Percentiles rank a stretch among this genome's conserved stretches.
phyloP scores from a whole-genome alignment of 148 eudicot genomes.

The Pouteria glomerata region DNA sequence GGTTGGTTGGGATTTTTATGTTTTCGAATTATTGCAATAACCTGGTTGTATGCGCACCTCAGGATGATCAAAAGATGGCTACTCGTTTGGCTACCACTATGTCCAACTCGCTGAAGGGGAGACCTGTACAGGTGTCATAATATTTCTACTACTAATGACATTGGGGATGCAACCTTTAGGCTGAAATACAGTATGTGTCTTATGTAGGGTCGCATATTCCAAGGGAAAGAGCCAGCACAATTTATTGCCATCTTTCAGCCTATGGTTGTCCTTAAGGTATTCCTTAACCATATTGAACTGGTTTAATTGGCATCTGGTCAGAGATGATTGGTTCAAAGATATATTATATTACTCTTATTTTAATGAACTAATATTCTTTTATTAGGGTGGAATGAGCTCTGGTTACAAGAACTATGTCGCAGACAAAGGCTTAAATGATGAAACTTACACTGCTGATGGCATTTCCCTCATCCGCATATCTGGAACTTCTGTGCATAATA shows the following conservation, averaged over 20 bases:
- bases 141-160: slow-evolving; percentile 6
- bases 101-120: slow-evolving; percentile 90
- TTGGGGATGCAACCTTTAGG: neutral
- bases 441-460: slow-evolving; percentile 75
- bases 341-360: slow-evolving; percentile 12
- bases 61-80: slow-evolving; percentile 89
- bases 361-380: slow-evolving; percentile 8
- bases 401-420: slow-evolving; percentile 75
- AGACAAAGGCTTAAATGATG: slow-evolving; percentile 78
- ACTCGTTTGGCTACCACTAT: slow-evolving; percentile 72
- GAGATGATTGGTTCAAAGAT: slow-evolving; percentile 4
- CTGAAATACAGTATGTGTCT: neutral
- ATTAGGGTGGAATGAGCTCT: slow-evolving; percentile 90
- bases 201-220: slow-evolving; percentile 73
- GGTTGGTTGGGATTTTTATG: neutral
- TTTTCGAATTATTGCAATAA: neutral
- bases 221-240: slow-evolving; percentile 98
- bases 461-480: slow-evolving; percentile 77
- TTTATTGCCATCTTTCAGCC: slow-evolving; percentile 91
- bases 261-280: slow-evolving; percentile 93
- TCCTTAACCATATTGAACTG: slow-evolving; percentile 4
- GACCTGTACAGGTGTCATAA: slow-evolving; percentile 77
- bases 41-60: slow-evolving; percentile 16
- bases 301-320: neutral
- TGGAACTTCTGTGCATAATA: slow-evolving; percentile 83